A percentile compares a stretch with the other conserved stretches of the same genome.
Evolutionary conservation across 164 flowering plant genomes (phyloP).

Genomic region (Piper betle): DNA sequence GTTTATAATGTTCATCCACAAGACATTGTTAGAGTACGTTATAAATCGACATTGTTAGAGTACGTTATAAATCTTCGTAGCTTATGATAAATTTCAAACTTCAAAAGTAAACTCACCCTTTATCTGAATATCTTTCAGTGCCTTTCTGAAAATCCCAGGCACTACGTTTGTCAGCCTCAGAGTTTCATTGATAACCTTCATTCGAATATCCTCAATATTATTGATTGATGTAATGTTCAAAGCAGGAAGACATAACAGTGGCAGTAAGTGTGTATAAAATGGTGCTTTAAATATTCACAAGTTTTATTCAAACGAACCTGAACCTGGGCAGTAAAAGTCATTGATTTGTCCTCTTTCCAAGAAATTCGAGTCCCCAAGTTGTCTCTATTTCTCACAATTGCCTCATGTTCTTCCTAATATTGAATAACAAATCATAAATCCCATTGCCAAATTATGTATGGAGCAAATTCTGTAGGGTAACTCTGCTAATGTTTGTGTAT

Average conservation of each 20-base stretch:
- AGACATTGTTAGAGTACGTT: neutral
- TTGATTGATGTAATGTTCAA: neutral
- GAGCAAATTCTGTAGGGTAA: neutral
- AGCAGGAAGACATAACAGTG: neutral
- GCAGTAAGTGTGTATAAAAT: neutral
- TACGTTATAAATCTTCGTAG: neutral
- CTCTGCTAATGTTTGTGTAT: neutral
- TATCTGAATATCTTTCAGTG: conserved; percentile 15
- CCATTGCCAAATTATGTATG: neutral
- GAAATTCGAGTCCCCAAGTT: conserved; percentile 14
- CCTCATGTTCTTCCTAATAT: neutral
- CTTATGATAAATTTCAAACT: neutral
- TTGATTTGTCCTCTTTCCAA: conserved; percentile 33
- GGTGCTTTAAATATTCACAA: neutral
- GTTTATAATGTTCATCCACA: conserved; percentile 8
- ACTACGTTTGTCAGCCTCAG: conserved; percentile 27
- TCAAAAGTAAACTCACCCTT: conserved; percentile 12
- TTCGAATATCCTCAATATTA: neutral
- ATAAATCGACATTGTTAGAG: too few species aligned
- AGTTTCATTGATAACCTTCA: conserved; percentile 31
- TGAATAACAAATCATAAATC: neutral
- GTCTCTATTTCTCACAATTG: conserved; percentile 13
- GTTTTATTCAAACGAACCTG: conserved; percentile 2
- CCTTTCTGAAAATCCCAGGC: conserved; percentile 27
- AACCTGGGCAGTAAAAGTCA: conserved; percentile 29